Base-by-base conservation (phyloP, 768 basidiomycete species). In the Mycena capillaripes region DNA sequence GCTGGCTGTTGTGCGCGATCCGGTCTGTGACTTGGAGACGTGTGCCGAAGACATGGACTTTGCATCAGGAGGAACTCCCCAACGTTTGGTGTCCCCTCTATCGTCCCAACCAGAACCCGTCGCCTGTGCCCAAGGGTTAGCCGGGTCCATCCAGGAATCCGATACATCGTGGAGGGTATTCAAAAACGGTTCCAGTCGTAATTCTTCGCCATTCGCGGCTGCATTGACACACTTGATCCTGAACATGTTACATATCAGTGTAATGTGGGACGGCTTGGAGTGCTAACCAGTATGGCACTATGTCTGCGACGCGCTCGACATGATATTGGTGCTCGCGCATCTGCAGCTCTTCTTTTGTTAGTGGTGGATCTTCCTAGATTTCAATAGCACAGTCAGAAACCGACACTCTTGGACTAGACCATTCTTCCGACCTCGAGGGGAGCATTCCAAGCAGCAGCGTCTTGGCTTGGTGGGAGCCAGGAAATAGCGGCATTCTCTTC, bases 241-340 rank as follows among this genome's bases (percentile, higher is more conserved):
- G 7, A 38, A 8, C 6, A 38, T 11, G 2, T 38, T 38, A n/a
- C n/a, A n/a, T n/a, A n/a, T n/a, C n/a, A n/a, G n/a, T n/a, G n/a
- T n/a, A n/a, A n/a, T n/a, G n/a, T n/a, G n/a, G n/a, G n/a, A n/a
- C n/a, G n/a, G n/a, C n/a, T 38, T 38, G 2, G 2, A 38, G 38
- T 8, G 38, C 10, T 38, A 38, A 38, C 38, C 90, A 91, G 78
- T 89, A 90, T 4, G 86, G 86, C 38, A 91, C 84, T 73, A 89
- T 74, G 75, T 89, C 88, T 42, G 80, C 79, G 27, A 88, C 83
- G 14, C 86, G 82, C 70, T 89, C 88, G n/a, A 89, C 83, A 57
- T 78, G 73, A 71, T 76, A 16, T 78, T 82, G 71, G 78, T 79
- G 67, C 70, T 75, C 79, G 64, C 69, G 76, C 74, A 73, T 78